Evolutionary conservation across 164 flowering plant genomes (phyloP).

Genomic region (Nelumbo lutea): DNA sequence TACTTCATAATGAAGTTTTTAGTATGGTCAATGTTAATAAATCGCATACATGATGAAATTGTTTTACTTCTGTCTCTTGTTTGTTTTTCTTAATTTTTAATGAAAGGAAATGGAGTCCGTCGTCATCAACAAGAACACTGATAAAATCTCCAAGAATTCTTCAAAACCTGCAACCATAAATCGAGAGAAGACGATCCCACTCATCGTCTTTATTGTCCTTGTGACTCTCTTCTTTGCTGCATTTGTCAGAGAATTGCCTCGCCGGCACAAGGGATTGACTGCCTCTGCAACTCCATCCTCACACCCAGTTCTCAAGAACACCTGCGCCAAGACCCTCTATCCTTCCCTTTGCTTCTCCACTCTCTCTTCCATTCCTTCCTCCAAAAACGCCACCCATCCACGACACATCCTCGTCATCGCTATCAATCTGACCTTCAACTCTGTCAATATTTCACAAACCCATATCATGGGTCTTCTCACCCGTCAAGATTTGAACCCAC

Average conservation of each 20-base stretch:
- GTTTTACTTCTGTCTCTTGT: too few species aligned
- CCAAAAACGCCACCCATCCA: slow-evolving; percentile 16
- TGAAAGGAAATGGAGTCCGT: slow-evolving; percentile 9
- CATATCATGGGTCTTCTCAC: slow-evolving; percentile 7
- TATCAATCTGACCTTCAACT: slow-evolving; percentile 15
- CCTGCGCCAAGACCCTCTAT: slow-evolving; percentile 33
- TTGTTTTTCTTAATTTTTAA: too few species aligned
- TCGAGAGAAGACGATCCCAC: slow-evolving; percentile 1
- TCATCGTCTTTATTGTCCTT: slow-evolving; percentile 11
- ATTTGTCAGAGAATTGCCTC: not conserved
- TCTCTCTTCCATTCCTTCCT: slow-evolving; percentile 17
- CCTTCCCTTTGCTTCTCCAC: slow-evolving; percentile 30
- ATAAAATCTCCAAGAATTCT: slow-evolving; percentile 11
- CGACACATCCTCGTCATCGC: slow-evolving; percentile 25
- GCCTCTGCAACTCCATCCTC: slow-evolving; percentile 2
- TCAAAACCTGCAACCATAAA: slow-evolving; percentile 2
- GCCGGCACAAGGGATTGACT: not conserved
- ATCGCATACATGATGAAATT: too few species aligned
- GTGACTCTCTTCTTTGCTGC: not conserved
- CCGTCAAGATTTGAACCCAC: slow-evolving; percentile 22
- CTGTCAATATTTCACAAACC: slow-evolving; percentile 2
- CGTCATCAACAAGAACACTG: slow-evolving; percentile 8
- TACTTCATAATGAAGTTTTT: too few species aligned
- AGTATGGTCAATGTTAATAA: too few species aligned
- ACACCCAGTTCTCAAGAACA: slow-evolving; percentile 21